These are phyloP conservation scores for Phytopythium litorale DNA, from an alignment of 352 stramenopile species.

Conservation along the genomic window DNA sequence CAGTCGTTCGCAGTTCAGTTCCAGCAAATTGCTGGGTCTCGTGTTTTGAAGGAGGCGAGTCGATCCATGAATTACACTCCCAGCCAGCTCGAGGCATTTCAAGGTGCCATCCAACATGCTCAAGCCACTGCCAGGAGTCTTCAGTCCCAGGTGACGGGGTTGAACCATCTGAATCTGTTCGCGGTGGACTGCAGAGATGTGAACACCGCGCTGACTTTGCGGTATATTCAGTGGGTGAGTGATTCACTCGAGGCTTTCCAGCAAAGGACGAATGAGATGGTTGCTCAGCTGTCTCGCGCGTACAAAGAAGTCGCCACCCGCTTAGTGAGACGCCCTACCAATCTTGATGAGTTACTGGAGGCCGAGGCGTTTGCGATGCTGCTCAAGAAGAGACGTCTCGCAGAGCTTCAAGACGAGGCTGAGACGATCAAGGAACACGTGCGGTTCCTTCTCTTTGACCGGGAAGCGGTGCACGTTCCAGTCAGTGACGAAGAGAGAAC, in stretches of 20 bases:
- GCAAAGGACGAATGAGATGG: conserved; percentile 38
- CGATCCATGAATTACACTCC: conserved; percentile 2
- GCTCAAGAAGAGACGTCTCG: conserved; percentile 39
- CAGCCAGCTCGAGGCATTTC: conserved; percentile 22
- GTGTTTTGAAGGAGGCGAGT: neutral
- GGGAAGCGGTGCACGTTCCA: conserved; percentile 30
- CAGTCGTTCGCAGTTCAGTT: conserved; percentile 31
- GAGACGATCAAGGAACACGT: conserved; percentile 53
- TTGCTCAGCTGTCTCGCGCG: conserved; percentile 50
- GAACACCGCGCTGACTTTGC: conserved; percentile 35
- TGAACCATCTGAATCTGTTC: conserved; percentile 38
- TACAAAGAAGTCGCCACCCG: conserved; percentile 72
- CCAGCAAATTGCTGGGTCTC: neutral
- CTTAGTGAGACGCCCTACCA: conserved; percentile 55
- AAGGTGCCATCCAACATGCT: conserved; percentile 21
- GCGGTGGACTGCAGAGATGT: conserved; percentile 44
- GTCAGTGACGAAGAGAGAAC: neutral
- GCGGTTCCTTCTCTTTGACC: conserved; percentile 62
- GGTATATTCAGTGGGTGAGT: conserved; percentile 35
- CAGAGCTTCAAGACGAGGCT: conserved; percentile 42
- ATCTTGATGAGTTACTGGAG: conserved; percentile 75
- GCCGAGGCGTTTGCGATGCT: conserved; percentile 46
- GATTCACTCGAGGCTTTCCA: conserved; percentile 46
- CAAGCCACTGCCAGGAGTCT: conserved; percentile 20
- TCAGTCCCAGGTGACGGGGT: conserved; percentile 15